Evolutionary conservation across 805 yeast genomes (phyloP).

Genomic region (Metschnikowia reukaufii): DNA sequence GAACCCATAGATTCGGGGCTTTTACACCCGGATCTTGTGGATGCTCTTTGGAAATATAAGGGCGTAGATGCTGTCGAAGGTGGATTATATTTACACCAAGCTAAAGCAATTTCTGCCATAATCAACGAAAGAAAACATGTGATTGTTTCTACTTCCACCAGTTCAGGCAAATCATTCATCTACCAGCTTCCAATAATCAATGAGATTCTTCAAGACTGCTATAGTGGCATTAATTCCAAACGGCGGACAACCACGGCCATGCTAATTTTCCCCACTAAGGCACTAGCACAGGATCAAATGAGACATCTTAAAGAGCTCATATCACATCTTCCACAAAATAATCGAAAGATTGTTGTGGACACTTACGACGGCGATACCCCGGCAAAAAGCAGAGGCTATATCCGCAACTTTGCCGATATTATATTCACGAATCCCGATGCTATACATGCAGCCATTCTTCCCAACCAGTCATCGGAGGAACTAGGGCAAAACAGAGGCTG

Average conservation of each 20-base stretch:
- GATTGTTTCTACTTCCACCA: slow-evolving; percentile 90
- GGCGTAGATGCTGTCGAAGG: slow-evolving; percentile 42
- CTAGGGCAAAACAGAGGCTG: slow-evolving; percentile 41
- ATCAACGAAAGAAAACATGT: slow-evolving; percentile 57
- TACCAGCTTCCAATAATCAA: slow-evolving; percentile 83
- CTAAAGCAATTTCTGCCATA: slow-evolving; percentile 66
- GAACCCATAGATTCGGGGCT: slow-evolving; percentile 40
- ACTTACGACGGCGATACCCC: slow-evolving; percentile 96
- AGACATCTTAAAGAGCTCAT: slow-evolving; percentile 67
- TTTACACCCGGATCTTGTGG: slow-evolving; percentile 48
- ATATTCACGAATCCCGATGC: slow-evolving; percentile 96
- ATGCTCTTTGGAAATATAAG: slow-evolving; percentile 49
- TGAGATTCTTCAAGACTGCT: slow-evolving; percentile 38
- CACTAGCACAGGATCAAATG: slow-evolving; percentile 95
- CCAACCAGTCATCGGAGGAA: slow-evolving; percentile 53
- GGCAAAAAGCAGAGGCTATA: slow-evolving; percentile 45
- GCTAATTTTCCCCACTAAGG: slow-evolving; percentile 95
- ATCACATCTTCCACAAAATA: slow-evolving; percentile 43
- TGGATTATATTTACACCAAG: slow-evolving; percentile 76
- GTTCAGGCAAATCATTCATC: slow-evolving; percentile 92
- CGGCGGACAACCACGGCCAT: slow-evolving; percentile 58
- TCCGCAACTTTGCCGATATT: slow-evolving; percentile 68
- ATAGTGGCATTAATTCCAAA: slow-evolving; percentile 32
- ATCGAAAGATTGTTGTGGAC: slow-evolving; percentile 54
- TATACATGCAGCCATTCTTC: slow-evolving; percentile 80